A percentile compares a stretch with the other conserved stretches of the same genome.
These are phyloP conservation scores for Lactifluus volemus DNA, from an alignment of 768 basidiomycete genomes.

Conservation along the genomic window DNA sequence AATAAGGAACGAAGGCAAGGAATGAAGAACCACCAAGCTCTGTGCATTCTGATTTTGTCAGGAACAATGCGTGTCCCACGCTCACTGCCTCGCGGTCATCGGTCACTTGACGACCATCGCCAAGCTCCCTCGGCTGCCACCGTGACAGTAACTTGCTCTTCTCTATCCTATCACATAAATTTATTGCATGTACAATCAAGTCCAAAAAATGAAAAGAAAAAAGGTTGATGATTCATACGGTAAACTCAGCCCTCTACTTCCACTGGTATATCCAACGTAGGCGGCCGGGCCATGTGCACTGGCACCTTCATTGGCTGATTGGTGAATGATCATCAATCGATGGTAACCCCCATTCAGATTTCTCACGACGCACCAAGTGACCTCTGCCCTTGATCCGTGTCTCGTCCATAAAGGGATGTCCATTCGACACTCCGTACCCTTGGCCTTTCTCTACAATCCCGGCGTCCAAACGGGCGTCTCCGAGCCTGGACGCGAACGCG, in stretches of 20 bases:
- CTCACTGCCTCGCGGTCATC: background rate
- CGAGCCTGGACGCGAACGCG: background rate
- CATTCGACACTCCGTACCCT: no score
- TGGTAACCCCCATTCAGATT: background rate
- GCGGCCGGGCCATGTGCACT: background rate
- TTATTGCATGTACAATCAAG: background rate
- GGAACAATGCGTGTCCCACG: background rate
- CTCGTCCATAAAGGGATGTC: background rate
- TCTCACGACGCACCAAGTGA: no score
- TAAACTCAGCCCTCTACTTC: background rate
- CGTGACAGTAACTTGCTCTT: background rate
- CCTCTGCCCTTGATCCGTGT: background rate
- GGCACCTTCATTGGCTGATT: background rate
- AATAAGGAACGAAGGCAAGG: background rate
- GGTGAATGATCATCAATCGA: conserved; percentile 1
- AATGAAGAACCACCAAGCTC: background rate
- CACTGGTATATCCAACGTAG: background rate
- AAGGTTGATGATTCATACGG: background rate
- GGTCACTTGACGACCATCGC: conserved; percentile 19
- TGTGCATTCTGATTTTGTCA: no score
- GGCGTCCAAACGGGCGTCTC: background rate
- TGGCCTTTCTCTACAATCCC: background rate
- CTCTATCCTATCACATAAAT: background rate
- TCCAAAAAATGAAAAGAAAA: background rate
- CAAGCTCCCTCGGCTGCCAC: background rate